Conservation (phyloP, 345 rosid species). For the Eucalyptus pumila region DNA sequence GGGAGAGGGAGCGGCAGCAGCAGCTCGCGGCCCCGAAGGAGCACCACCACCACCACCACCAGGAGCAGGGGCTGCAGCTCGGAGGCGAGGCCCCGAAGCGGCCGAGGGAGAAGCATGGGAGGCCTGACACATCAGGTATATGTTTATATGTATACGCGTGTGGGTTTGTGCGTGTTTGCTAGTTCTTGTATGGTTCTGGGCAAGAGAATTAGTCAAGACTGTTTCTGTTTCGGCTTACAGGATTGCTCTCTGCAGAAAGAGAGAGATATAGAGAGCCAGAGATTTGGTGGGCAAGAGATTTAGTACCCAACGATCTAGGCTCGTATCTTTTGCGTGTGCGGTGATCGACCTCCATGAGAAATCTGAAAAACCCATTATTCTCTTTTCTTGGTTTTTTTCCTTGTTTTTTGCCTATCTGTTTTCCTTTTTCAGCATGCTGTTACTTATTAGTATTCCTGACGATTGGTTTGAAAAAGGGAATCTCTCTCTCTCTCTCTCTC, state of each 20-base stretch:
- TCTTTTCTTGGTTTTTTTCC: neutral
- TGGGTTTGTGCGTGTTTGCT: neutral
- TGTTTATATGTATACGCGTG: neutral
- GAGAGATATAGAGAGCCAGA: neutral
- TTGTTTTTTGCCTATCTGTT: neutral
- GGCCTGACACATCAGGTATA: neutral
- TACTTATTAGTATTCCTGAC: neutral
- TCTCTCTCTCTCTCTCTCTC: neutral
- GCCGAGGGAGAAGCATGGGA: neutral
- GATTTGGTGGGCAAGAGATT: neutral
- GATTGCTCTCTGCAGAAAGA: neutral
- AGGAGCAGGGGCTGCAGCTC: neutral
- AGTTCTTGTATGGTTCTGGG: neutral
- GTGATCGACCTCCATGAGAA: neutral
- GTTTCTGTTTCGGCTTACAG: neutral
- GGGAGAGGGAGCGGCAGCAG: slow-evolving; percentile 31
- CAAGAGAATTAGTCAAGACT: neutral
- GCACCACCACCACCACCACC: neutral
- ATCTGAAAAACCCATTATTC: neutral
- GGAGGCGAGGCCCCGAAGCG: neutral
- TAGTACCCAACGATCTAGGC: neutral
- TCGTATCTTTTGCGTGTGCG: neutral
- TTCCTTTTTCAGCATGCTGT: neutral
- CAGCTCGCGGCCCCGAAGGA: slow-evolving; percentile 6
- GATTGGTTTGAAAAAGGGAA: neutral